These are phyloP conservation scores for Colletotrichum orchidophilum DNA, from an alignment of 2,329 filamentous ascomycete species.

Conservation along the genomic window DNA sequence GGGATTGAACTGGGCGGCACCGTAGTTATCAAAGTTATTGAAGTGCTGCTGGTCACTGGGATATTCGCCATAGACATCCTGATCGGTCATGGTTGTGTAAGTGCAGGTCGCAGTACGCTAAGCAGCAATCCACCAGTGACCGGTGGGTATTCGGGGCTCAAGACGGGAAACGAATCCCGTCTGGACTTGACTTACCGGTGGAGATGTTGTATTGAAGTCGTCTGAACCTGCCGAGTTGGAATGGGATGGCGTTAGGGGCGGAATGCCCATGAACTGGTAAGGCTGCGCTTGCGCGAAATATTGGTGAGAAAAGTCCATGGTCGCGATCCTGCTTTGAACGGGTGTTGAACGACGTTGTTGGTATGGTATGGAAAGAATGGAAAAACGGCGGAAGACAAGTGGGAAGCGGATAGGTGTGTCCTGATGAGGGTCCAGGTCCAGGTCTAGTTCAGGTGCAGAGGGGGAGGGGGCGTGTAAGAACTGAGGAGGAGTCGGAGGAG, in stretches of 20 bases:
- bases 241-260: slow-evolving; percentile 64
- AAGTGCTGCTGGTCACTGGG: slow-evolving; percentile 61
- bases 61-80: slow-evolving; percentile 62
- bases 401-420: slow-evolving; percentile 28
- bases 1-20: slow-evolving; percentile 39
- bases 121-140: slow-evolving; percentile 38
- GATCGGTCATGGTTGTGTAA: slow-evolving; percentile 45
- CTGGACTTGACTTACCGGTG: slow-evolving; percentile 57
- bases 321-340: slow-evolving; percentile 23
- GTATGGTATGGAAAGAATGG: not conserved
- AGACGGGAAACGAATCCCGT: slow-evolving; percentile 22
- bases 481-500: not conserved
- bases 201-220: slow-evolving; percentile 63
- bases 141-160: slow-evolving; percentile 39
- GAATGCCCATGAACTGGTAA: slow-evolving; percentile 64
- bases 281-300: slow-evolving; percentile 60
- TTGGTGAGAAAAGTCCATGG: slow-evolving; percentile 64
- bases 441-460: slow-evolving; percentile 7
- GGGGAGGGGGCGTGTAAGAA: not conserved
- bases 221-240: slow-evolving; percentile 64
- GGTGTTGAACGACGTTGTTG: slow-evolving; percentile 6
- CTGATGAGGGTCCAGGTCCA: slow-evolving; percentile 27
- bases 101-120: slow-evolving; percentile 42
- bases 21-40: slow-evolving; percentile 55
- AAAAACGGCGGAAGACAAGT: not conserved